Percentiles rank a stretch among this genome's conserved stretches.
Conservation (phyloP, 2,329 filamentous ascomycete species). For the Aspergillus sclerotialis region DNA sequence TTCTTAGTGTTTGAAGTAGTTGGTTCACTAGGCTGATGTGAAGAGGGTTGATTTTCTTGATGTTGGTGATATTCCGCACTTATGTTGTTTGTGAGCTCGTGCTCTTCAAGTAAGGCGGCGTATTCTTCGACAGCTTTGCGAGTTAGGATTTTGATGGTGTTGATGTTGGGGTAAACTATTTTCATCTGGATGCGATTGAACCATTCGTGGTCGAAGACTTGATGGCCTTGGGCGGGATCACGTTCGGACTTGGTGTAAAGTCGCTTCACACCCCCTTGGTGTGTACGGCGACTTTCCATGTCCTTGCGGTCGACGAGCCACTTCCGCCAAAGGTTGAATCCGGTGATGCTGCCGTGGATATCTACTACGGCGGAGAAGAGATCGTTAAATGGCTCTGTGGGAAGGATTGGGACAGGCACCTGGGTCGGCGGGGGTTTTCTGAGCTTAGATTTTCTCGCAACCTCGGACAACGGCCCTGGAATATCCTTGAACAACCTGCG, state of each 20-base stretch:
- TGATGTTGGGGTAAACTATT: constrained; percentile 25
- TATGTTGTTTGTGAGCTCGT: too few species aligned
- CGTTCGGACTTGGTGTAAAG: constrained; percentile 18
- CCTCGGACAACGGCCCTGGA: constrained; percentile 22
- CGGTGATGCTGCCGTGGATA: constrained; percentile 41
- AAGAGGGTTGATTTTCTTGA: background rate
- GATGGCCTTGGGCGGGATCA: constrained; percentile 13
- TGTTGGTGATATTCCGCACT: background rate
- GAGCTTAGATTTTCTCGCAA: too few species aligned
- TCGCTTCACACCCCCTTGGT: constrained; percentile 21
- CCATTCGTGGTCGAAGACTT: constrained; percentile 19
- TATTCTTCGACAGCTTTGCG: constrained; percentile 27
- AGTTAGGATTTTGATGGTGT: constrained; percentile 30
- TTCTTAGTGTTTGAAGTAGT: constrained; percentile 1
- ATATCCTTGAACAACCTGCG: constrained; percentile 24
- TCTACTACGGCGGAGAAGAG: constrained; percentile 50
- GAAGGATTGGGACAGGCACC: constrained; percentile 19
- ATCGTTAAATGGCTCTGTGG: constrained; percentile 42
- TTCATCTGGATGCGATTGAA: constrained; percentile 19
- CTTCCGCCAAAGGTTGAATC: constrained; percentile 40
- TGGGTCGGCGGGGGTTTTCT: too few species aligned
- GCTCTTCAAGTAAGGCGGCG: too few species aligned
- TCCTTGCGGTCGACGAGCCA: constrained; percentile 37
- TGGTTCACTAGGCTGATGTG: too few species aligned
- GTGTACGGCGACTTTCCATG: constrained; percentile 12